A percentile compares a stretch with the other conserved stretches of the same genome.
These are phyloP conservation scores for Neurospora tetraspora DNA, from an alignment of 495 filamentous ascomycete genomes.

Conservation along the genomic window DNA sequence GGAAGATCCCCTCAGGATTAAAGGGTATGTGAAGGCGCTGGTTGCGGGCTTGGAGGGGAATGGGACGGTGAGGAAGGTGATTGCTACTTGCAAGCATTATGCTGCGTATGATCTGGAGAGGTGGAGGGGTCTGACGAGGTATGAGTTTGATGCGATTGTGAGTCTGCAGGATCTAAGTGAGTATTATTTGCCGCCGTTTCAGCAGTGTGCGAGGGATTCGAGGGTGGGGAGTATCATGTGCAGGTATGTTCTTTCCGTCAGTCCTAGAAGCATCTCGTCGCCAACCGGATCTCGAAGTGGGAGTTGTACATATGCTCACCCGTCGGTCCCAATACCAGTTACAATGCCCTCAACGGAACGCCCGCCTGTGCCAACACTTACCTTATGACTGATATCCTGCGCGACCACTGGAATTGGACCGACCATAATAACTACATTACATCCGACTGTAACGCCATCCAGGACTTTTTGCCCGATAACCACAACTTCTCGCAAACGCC, in stretches of 20 bases:
- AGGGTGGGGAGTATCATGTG: constrained; percentile 40
- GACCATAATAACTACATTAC: constrained; percentile 32
- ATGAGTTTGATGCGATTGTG: constrained; percentile 27
- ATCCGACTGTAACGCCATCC: constrained; percentile 31
- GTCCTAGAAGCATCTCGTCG: background rate
- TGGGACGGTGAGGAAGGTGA: constrained; percentile 34
- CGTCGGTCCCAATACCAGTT: constrained; percentile 2
- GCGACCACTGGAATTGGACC: constrained; percentile 37
- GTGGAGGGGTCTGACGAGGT: constrained; percentile 22
- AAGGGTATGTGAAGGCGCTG: constrained; percentile 47
- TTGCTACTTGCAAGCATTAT: constrained; percentile 56
- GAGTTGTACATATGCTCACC: no score
- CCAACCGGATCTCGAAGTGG: background rate
- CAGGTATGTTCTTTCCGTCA: constrained; percentile 2
- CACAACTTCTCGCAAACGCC: constrained; percentile 27
- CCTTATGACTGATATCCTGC: constrained; percentile 30
- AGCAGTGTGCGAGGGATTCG: constrained; percentile 34
- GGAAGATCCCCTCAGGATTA: constrained; percentile 22
- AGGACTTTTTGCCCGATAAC: constrained; percentile 14
- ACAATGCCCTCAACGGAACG: constrained; percentile 37
- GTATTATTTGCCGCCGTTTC: constrained; percentile 40
- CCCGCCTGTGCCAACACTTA: constrained; percentile 35
- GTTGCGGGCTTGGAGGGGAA: constrained; percentile 51
- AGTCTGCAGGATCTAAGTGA: constrained; percentile 32
- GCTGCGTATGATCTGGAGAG: constrained; percentile 55